A percentile compares a stretch with the other conserved stretches of the same genome.
Conservation (phyloP, 2,329 filamentous ascomycete species). For the Fusarium ramigenum region DNA sequence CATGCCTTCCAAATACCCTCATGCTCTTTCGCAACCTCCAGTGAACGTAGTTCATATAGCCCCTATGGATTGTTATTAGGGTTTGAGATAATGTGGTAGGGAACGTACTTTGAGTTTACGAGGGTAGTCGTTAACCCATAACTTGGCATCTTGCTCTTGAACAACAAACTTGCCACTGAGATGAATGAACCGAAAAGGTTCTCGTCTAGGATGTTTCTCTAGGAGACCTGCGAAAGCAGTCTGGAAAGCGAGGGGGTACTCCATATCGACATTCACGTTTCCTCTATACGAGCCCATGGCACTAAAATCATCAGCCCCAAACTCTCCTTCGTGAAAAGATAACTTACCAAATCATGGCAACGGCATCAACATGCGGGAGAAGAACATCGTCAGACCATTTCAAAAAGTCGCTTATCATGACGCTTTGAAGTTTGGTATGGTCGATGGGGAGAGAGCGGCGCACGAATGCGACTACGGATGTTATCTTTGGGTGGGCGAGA, state of each 20-base stretch:
- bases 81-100: accelerated
- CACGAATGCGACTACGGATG: slow-evolving; percentile 45
- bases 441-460: slow-evolving; percentile 36
- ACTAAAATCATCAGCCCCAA: not conserved
- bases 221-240: slow-evolving; percentile 13
- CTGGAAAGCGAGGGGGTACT: slow-evolving; percentile 36
- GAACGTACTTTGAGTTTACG: slow-evolving; percentile 33
- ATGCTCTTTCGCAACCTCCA: slow-evolving; percentile 14
- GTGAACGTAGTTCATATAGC: slow-evolving; percentile 20
- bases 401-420: slow-evolving; percentile 35
- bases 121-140: slow-evolving; percentile 38
- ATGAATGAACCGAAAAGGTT: slow-evolving; percentile 45
- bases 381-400: slow-evolving; percentile 30
- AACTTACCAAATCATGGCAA: slow-evolving; percentile 39
- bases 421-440: slow-evolving; percentile 6
- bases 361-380: slow-evolving; percentile 21
- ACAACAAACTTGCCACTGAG: slow-evolving; percentile 48
- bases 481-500: slow-evolving; percentile 45
- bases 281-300: slow-evolving; percentile 36
- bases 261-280: slow-evolving; percentile 25
- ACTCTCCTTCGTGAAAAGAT: too few relatives aligned
- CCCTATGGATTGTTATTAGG: not conserved
- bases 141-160: slow-evolving; percentile 44
- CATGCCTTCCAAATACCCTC: slow-evolving; percentile 23
- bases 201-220: not conserved